A percentile compares a stretch with the other conserved stretches of the same genome.
Conservation (phyloP, 768 basidiomycete species). For the Pisolithus orientalis region DNA sequence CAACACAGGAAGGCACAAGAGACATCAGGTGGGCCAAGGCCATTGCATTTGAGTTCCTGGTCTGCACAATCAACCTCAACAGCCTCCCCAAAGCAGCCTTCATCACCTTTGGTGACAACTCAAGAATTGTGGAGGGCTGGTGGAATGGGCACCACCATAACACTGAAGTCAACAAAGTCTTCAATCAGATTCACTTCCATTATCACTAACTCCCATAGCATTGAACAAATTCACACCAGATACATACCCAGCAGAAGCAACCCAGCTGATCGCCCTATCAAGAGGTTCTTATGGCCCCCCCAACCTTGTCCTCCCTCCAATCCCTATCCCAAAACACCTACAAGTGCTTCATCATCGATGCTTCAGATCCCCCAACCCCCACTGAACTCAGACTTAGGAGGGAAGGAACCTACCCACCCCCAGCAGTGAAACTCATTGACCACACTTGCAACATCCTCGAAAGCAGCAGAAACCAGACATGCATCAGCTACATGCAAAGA, state of each 20-base stretch:
- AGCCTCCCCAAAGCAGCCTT: not conserved
- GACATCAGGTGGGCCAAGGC: constrained; percentile 17
- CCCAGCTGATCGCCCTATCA: not conserved
- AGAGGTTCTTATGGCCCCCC: not conserved
- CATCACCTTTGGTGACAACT: constrained; percentile 9
- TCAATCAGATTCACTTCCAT: too few species aligned
- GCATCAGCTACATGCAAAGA: too few species aligned
- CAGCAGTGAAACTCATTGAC: not conserved
- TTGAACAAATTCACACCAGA: not conserved
- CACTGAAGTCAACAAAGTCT: too few species aligned
- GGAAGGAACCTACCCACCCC: not conserved
- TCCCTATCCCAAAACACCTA: constrained; percentile 5
- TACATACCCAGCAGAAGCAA: not conserved
- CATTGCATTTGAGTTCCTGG: constrained; percentile 10
- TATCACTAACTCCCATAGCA: too few species aligned
- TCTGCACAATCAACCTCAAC: not conserved
- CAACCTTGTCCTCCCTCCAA: constrained; percentile 8
- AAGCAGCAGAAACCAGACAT: not conserved
- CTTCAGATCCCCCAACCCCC: not conserved
- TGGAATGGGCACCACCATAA: constrained; percentile 1
- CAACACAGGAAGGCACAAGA: not conserved
- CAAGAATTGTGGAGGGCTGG: constrained; percentile 10
- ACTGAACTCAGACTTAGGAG: not conserved
- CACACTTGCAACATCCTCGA: too few species aligned
- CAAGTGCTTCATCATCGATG: constrained; percentile 1